phyloP scores from a whole-genome alignment of 169 alveolate species.

The Haemoproteus tartakovskyi region DNA sequence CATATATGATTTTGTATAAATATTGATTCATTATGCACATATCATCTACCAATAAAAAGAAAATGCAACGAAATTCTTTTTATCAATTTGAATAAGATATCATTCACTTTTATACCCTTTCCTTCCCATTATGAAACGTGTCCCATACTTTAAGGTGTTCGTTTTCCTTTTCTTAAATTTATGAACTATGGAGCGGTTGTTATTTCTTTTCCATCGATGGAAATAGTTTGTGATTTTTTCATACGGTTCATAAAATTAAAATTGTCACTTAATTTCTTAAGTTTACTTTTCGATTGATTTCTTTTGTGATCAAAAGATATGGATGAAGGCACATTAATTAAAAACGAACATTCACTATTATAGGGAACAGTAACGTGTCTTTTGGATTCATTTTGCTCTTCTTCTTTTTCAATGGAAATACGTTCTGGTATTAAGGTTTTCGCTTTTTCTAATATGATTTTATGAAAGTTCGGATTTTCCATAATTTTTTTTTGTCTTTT shows the following conservation, averaged over 20 bases:
- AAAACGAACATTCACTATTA: constrained; percentile 61
- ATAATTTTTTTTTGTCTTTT: constrained; percentile 56
- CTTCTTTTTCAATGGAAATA: constrained; percentile 54
- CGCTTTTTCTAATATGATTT: constrained; percentile 54
- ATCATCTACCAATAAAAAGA: too few species aligned
- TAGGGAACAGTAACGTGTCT: constrained; percentile 57
- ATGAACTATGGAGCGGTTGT: constrained; percentile 32
- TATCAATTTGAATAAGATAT: too few species aligned
- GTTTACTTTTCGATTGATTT: constrained; percentile 34
- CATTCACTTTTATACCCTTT: too few species aligned
- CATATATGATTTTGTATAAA: too few species aligned
- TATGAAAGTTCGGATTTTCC: constrained; percentile 63
- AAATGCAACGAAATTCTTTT: too few species aligned
- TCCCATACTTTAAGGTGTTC: too few species aligned
- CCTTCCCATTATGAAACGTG: too few species aligned
- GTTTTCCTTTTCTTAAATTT: too few species aligned
- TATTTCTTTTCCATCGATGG: constrained; percentile 58
- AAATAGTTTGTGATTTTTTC: constrained; percentile 36
- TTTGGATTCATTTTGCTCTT: constrained; percentile 60
- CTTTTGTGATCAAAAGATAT: constrained; percentile 15
- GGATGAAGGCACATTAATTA: constrained; percentile 61
- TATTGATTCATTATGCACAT: too few species aligned
- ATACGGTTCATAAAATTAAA: constrained; percentile 30
- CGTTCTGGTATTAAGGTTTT: constrained; percentile 53
- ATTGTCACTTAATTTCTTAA: constrained; percentile 36